phyloP scores from a whole-genome alignment of 2,329 filamentous ascomycete species.

The Cadophora gregata region DNA sequence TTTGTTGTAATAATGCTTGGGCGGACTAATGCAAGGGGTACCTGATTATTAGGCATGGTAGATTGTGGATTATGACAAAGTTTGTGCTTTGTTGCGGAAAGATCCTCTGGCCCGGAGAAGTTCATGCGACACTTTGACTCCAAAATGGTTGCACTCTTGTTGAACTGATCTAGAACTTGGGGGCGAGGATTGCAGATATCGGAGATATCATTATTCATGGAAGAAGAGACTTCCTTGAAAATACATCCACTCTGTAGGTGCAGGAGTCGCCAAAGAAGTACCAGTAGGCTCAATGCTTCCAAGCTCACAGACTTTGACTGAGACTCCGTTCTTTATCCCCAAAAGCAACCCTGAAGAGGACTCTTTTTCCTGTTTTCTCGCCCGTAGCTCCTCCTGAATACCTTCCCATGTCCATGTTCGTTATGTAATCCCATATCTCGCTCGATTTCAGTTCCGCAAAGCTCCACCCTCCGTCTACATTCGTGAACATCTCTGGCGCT shows the following conservation, averaged over 20 bases:
- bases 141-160: not conserved
- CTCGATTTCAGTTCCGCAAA: slow-evolving; percentile 41
- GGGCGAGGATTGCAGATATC: not conserved
- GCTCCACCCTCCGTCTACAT: slow-evolving; percentile 41
- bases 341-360: too few relatives aligned
- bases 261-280: not conserved
- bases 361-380: not conserved
- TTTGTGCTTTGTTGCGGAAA: not conserved
- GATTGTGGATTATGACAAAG: not conserved
- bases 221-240: not conserved
- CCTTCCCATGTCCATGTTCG: slow-evolving; percentile 40
- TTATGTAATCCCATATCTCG: slow-evolving; percentile 42
- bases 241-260: not conserved
- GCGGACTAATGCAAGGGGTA: slow-evolving; percentile 4
- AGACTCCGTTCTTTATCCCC: not conserved
- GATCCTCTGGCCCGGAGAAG: not conserved
- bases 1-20: not conserved
- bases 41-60: not conserved
- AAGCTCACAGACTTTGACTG: not conserved
- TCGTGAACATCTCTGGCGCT: slow-evolving; percentile 40
- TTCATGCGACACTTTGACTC: not conserved
- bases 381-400: slow-evolving; percentile 38
- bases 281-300: not conserved
- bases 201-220: not conserved
- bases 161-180: not conserved